Percentiles rank a stretch among this genome's conserved stretches.
phyloP scores from a whole-genome alignment of 106 monocot species.

The Gastrodia elata region DNA sequence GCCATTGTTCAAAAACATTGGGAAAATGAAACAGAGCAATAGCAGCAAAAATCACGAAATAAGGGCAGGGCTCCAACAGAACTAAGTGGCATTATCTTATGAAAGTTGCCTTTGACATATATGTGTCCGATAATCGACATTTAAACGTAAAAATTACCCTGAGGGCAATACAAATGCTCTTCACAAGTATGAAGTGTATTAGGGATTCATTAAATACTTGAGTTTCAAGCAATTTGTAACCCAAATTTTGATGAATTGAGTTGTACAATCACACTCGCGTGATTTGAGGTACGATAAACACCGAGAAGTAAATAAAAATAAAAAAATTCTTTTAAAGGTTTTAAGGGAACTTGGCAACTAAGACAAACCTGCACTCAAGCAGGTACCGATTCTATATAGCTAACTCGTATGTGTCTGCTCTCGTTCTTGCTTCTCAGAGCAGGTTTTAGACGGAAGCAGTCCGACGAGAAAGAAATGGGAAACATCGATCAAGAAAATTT shows the following conservation, averaged over 20 bases:
- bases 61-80: background rate
- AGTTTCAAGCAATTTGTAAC: background rate
- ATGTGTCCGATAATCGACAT: background rate
- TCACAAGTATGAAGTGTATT: background rate
- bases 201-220: background rate
- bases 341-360: background rate
- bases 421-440: background rate
- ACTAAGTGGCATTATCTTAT: background rate
- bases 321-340: background rate
- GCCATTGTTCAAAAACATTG: background rate
- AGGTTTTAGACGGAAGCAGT: background rate
- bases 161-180: background rate
- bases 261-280: background rate
- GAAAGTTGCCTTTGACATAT: background rate
- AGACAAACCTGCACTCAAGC: background rate
- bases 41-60: background rate
- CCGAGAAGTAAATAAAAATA: background rate
- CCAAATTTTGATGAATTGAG: background rate
- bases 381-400: background rate
- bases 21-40: background rate
- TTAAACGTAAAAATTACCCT: background rate
- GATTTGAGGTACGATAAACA: background rate
- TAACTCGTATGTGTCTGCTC: background rate
- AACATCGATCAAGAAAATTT: too few relatives aligned
- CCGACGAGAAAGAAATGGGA: too few relatives aligned